phyloP scores from a whole-genome alignment of 371 early-diverging fungal genomes.

The Basidiobolus meristosporus region DNA sequence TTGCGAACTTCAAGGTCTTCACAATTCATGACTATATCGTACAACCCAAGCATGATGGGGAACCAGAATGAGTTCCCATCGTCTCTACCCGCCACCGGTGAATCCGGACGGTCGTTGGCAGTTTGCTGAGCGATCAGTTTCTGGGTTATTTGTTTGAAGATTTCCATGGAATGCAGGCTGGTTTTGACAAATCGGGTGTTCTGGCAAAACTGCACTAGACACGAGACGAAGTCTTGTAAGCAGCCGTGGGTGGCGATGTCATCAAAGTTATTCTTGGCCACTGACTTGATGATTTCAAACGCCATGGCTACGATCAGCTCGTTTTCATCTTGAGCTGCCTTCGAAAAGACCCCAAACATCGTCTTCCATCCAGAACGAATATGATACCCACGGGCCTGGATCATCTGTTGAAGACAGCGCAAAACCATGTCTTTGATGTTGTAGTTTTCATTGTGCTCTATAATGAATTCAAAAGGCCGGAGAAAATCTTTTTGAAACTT shows the following conservation, averaged over 20 bases:
- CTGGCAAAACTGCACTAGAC: slow-evolving; percentile 59
- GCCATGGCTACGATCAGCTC: slow-evolving; percentile 40
- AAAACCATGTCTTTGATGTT: slow-evolving; percentile 85
- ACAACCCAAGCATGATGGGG: slow-evolving; percentile 65
- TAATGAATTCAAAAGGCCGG: slow-evolving; percentile 71
- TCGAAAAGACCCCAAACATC: slow-evolving; percentile 56
- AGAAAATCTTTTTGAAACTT: slow-evolving; percentile 92
- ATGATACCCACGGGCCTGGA: slow-evolving; percentile 53
- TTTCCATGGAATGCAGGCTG: neutral
- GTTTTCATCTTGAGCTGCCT: slow-evolving; percentile 54
- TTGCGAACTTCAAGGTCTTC: slow-evolving; percentile 75
- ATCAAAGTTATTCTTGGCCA: slow-evolving; percentile 39
- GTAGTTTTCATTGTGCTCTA: slow-evolving; percentile 51
- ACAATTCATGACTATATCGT: slow-evolving; percentile 74
- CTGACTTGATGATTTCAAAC: slow-evolving; percentile 40
- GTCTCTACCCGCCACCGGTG: too few relatives aligned
- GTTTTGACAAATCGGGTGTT: slow-evolving; percentile 28
- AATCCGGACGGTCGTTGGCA: too few relatives aligned
- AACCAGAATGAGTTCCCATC: too few relatives aligned
- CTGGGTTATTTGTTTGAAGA: slow-evolving; percentile 1
- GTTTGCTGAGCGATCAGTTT: slow-evolving; percentile 4
- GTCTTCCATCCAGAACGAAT: slow-evolving; percentile 84
- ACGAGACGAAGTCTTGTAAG: slow-evolving; percentile 60
- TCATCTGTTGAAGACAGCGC: slow-evolving; percentile 78
- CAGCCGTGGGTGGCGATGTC: slow-evolving; percentile 41